phyloP scores from a whole-genome alignment of 208 protist genomes.

The Trypanosoma lewisi region DNA sequence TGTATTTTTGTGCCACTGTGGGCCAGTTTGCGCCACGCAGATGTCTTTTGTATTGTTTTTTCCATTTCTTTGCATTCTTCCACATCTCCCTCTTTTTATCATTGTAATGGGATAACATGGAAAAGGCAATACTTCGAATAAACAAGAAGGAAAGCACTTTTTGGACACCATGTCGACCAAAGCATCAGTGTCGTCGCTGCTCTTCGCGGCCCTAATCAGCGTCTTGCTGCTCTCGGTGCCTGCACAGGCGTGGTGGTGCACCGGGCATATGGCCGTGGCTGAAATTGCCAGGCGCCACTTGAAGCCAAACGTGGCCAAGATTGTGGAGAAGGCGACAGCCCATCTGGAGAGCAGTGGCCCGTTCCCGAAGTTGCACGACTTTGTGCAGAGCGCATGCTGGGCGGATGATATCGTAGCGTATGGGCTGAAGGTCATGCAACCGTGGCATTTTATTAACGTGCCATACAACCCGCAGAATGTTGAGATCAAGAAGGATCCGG shows the following conservation, averaged over 20 bases:
- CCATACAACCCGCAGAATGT: conserved; percentile 64
- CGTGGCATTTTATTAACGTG: conserved; percentile 76
- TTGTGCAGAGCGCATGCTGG: conserved; percentile 80
- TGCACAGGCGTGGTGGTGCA: conserved; percentile 59
- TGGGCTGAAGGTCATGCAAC: conserved; percentile 52
- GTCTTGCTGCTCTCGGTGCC: conserved; percentile 20
- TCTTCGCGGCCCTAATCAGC: conserved; percentile 17
- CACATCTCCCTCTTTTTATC: not conserved
- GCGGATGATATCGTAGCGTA: conserved; percentile 72
- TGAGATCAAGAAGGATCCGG: conserved; percentile 23
- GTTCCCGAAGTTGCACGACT: conserved; percentile 52
- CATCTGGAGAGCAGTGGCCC: conserved; percentile 52
- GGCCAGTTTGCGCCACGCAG: too few relatives aligned
- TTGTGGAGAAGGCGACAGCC: conserved; percentile 30
- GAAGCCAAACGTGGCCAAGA: conserved; percentile 22
- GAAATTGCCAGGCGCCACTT: conserved; percentile 74
- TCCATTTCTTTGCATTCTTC: conserved; percentile 18
- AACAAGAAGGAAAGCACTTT: conserved; percentile 58
- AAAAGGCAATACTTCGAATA: not conserved
- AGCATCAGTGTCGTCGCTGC: not conserved
- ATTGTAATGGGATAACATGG: not conserved
- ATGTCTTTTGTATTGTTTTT: too few relatives aligned
- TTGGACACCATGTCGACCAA: not conserved
- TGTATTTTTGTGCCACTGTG: too few relatives aligned
- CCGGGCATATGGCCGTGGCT: conserved; percentile 84